phyloP scores from a whole-genome alignment of 2,329 filamentous ascomycete species.

The Emergomyces africanus region DNA sequence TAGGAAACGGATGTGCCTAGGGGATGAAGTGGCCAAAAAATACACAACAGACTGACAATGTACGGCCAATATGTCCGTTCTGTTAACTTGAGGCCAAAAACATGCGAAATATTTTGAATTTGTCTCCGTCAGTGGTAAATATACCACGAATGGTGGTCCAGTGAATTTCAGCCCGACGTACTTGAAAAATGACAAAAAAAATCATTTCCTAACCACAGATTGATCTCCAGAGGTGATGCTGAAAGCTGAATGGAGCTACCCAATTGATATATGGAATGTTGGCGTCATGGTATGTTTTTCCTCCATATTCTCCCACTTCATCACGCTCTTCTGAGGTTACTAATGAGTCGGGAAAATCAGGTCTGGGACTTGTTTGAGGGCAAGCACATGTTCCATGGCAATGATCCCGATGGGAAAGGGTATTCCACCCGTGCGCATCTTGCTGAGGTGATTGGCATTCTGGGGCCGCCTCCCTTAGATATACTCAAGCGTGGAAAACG shows the following conservation, averaged over 20 bases:
- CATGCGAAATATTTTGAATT: not conserved
- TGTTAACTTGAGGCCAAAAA: not conserved
- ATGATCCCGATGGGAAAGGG: slow-evolving; percentile 24
- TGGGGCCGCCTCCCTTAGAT: slow-evolving; percentile 30
- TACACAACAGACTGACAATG: not conserved
- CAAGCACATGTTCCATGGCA: slow-evolving; percentile 30
- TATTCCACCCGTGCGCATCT: slow-evolving; percentile 29
- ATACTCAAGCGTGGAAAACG: slow-evolving; percentile 22
- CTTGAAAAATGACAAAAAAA: no score
- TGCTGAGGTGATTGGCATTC: slow-evolving; percentile 11
- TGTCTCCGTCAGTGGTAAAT: not conserved
- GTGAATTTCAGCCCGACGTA: no score
- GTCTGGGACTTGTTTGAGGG: slow-evolving; percentile 38
- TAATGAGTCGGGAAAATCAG: not conserved
- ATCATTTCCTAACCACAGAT: no score
- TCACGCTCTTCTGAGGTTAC: not conserved
- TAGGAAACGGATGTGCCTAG: no score
- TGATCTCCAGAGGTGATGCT: slow-evolving; percentile 35
- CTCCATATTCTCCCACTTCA: not conserved
- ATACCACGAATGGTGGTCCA: no score
- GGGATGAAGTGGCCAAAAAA: not conserved
- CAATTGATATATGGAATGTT: slow-evolving; percentile 40
- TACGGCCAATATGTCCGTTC: not conserved
- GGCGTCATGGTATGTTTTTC: slow-evolving; percentile 31
- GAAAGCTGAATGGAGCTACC: slow-evolving; percentile 32